Percentiles rank a stretch among this genome's conserved stretches.
These are phyloP conservation scores for Colletotrichum tropicicola DNA, from an alignment of 2,329 filamentous ascomycete genomes.

Conservation along the genomic window DNA sequence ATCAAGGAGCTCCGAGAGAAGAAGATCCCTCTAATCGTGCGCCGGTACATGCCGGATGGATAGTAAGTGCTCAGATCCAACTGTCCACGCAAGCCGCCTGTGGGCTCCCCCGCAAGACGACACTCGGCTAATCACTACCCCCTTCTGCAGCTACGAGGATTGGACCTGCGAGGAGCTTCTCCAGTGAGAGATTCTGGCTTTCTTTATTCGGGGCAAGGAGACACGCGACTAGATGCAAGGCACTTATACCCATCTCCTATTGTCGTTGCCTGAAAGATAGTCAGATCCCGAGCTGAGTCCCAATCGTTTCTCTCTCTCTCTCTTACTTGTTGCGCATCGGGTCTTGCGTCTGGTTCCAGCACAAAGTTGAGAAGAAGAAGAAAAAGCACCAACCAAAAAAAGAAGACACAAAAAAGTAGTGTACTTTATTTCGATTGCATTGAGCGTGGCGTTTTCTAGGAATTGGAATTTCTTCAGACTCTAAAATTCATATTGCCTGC, in stretches of 20 bases:
- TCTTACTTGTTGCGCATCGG: not conserved
- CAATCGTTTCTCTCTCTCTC: not conserved
- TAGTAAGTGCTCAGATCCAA: constrained; percentile 69
- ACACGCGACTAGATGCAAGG: constrained; percentile 29
- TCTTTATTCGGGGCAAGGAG: not conserved
- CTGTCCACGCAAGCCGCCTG: constrained; percentile 1
- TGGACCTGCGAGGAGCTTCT: constrained; percentile 98
- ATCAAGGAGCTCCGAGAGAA: constrained; percentile 98
- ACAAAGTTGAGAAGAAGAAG: constrained; percentile 5
- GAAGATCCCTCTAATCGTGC: constrained; percentile 96
- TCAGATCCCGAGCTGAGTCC: constrained; percentile 16
- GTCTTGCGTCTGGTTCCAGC: not conserved
- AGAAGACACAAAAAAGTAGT: constrained; percentile 14
- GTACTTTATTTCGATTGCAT: constrained; percentile 25
- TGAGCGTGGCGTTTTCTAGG: constrained; percentile 30
- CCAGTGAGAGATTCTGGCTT: constrained; percentile 48
- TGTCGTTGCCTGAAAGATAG: constrained; percentile 21
- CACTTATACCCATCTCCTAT: constrained; percentile 29
- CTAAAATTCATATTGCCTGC: not conserved
- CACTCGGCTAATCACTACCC: not conserved
- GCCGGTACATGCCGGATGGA: constrained; percentile 95
- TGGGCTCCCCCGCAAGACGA: not conserved
- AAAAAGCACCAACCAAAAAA: not conserved
- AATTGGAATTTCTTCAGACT: constrained; percentile 20
- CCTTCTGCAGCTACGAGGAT: constrained; percentile 84